Conservation (phyloP, 192 early-diverging fungal genomes). For the Coemansia sp. region DNA sequence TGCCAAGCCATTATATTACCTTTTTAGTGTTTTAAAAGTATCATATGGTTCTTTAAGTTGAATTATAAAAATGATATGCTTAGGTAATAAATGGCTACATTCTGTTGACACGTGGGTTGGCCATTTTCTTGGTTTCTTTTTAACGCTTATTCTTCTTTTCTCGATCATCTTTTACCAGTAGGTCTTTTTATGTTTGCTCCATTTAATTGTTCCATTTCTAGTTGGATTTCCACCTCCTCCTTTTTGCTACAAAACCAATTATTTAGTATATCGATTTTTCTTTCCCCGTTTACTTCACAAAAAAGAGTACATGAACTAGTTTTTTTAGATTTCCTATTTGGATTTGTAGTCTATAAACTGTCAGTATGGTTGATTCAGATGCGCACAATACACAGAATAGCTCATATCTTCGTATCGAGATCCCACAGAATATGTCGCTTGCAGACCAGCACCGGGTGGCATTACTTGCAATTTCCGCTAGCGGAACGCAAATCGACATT, state of each 20-base stretch:
- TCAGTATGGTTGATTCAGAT: background rate
- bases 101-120: background rate
- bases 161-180: background rate
- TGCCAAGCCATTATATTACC: background rate
- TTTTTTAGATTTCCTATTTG: background rate
- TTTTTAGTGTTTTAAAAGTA: background rate
- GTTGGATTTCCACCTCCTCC: too few relatives aligned
- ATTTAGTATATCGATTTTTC: background rate
- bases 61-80: background rate
- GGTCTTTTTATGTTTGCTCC: background rate
- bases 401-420: too few relatives aligned
- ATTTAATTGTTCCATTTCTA: background rate
- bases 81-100: background rate
- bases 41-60: background rate
- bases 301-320: background rate
- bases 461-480: background rate
- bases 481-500: constrained; percentile 1
- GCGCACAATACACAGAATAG: background rate
- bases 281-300: background rate
- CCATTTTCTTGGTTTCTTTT: background rate
- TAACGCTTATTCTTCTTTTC: constrained; percentile 3
- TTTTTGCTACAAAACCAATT: background rate
- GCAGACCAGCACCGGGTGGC: background rate
- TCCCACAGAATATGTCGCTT: background rate
- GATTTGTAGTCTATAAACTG: background rate